Conservation (phyloP, 169 alveolate species). For the Plasmodium malariae region DNA sequence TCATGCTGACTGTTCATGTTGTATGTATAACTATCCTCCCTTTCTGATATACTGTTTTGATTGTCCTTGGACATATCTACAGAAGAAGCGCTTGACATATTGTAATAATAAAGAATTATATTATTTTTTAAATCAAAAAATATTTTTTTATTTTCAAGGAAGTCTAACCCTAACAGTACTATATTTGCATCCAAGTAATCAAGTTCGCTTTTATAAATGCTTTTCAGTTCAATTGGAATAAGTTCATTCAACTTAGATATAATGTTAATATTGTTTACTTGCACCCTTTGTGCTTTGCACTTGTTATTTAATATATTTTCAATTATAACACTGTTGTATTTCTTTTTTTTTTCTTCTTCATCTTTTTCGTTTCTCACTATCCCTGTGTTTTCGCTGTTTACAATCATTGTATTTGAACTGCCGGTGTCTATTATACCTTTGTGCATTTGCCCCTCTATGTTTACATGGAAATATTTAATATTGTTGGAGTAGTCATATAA, state of each 20-base stretch:
- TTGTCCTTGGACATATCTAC: too few species aligned
- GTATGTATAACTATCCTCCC: too few species aligned
- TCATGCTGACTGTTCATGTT: too few species aligned
- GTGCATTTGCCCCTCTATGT: slow-evolving; percentile 1
- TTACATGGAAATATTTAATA: slow-evolving; percentile 35
- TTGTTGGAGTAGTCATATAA: slow-evolving; percentile 25
- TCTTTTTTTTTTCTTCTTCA: background rate
- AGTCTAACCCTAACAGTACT: slow-evolving; percentile 50
- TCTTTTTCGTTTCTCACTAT: background rate
- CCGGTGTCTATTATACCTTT: slow-evolving; percentile 68
- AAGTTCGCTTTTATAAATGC: slow-evolving; percentile 11
- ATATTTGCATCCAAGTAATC: slow-evolving; percentile 27
- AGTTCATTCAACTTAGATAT: slow-evolving; percentile 5
- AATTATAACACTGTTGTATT: background rate
- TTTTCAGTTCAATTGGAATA: background rate
- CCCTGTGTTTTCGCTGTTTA: background rate
- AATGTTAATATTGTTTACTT: background rate
- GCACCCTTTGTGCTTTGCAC: slow-evolving; percentile 1
- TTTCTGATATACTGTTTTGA: too few species aligned
- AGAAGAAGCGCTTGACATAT: too few species aligned
- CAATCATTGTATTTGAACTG: slow-evolving; percentile 15
- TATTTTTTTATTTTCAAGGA: slow-evolving; percentile 17
- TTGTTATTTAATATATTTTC: slow-evolving; percentile 50
- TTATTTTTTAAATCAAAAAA: slow-evolving; percentile 47
- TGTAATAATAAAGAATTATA: too few species aligned